Evolutionary conservation across 1,284 basidiomycete species (phyloP), one percentile per base, ranked within the genome.

Genomic region (Chalciporus sp.): DNA sequence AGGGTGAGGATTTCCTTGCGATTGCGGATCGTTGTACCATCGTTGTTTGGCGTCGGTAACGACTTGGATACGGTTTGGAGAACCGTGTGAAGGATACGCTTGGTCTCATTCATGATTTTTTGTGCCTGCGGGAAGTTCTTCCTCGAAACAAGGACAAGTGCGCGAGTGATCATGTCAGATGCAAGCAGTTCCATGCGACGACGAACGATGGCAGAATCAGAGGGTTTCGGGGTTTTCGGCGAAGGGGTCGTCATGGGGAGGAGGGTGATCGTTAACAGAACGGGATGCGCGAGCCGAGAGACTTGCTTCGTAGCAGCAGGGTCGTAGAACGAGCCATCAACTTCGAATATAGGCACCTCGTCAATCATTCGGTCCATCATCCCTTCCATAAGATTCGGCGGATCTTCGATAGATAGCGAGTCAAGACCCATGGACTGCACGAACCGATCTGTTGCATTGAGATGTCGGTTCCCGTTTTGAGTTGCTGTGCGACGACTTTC

Each of bases 161-260:
- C 90, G 19, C 95, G 87, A 1, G 93, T 95, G 66, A 97, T 92
- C 92, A 97, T 97, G 72, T 98, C 95, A 27, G 88, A 89, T 12
- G 92, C 88, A 27, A 97, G 81, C 6, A 97, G 82, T 74, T 98
- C 95, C 90, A 96, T 95, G 28, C 95, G 77, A 39, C 95, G 81
- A n/a, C 94, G 84, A 23, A 95, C 87, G 60, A 98, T 93, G 39
- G 88, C 84, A 0, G 93, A 87, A 67, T 96, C 92, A 1, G 88
- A 90, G 1, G 79, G 77, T 12, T 81, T 74, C 3, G 79, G 72
- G 0, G 78, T 76, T 8, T 79, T 78, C 8, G 71, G 78, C 17
- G 71, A 73, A 55, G 66, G 68, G n/a, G 72, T 62, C 42, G 70
- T 47, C 40, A 71, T 74, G 0, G 94, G 93, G 8, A 93, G 76